Evolutionary conservation across 768 basidiomycete genomes (phyloP), one percentile per base, ranked within the genome.

Genomic region (Suillus bovinus): DNA sequence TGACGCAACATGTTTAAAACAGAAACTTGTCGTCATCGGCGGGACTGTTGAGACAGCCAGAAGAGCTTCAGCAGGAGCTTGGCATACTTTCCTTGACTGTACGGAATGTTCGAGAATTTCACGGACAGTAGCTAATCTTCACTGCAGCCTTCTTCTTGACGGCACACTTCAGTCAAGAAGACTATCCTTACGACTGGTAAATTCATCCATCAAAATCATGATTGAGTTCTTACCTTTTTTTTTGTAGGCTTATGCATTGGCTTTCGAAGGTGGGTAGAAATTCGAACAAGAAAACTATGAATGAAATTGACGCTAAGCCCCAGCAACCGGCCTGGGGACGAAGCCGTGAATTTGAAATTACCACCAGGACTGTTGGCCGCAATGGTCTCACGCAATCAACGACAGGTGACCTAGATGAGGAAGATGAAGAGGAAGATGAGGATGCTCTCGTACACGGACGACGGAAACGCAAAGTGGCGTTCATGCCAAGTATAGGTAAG

Each of bases 11-110:
- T 65, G 34, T 52, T 31, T 33, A 3, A 46, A 33, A 3, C 67
- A 93, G 92, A 93, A 92, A 90, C 82, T 93, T 29, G 92, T 94
- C 38, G 92, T 94, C 69, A 90, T 94, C 70, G 92, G 93, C 27
- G 93, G 93, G 1, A 93, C 93, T 0, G 89, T 94, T 24, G 92
- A 94, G 72, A 93, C 91, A 17, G 91, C 91, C 39, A 82, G 92
- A 65, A 81, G 92, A 50, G 88, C 85, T 20, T 93, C 91, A 13
- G 80, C 90, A 33, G 91, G 91, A 5, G 93, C 91, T 14, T 94
- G 93, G 92, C 92, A 90, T 73, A 90, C 91, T 41, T 94, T 94
- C 70, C 83, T 94, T 5, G 93, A 94, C 72, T 94, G 92, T 94
- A 63, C 44, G 65, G 31, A 46, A 33, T 0, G 16, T 16, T 31